Evolutionary conservation across 352 stramenopile genomes (phyloP), one percentile per base, ranked within the genome.

Genomic region (Phytophthora uliginosa): DNA sequence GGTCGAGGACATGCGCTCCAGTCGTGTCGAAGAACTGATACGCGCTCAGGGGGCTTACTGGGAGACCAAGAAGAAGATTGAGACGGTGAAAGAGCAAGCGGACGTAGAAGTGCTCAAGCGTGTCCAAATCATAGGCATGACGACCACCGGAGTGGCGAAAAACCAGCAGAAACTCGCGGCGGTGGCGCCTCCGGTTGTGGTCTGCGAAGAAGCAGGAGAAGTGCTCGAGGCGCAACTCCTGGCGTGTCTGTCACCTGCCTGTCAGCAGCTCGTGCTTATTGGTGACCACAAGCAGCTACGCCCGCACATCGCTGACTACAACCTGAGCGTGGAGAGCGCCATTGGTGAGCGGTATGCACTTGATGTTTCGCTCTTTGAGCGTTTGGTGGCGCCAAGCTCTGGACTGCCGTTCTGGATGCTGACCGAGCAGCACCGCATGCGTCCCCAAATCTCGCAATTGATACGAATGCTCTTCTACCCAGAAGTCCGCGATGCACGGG

Each of bases 161-260:
- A 84, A 92, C 55, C 81, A 84, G 34, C 72, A 91, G 28, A 79
- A 95, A 26, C 74, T 97, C 9, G 78, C 74, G 28, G 74, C 72
- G 10, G 79, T 94, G 58, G 73, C 71, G 8, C 76, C 89, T 15
- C 81, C 81, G 3, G 81, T 97, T n/a, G 80, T 98, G 1, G 84
- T 98, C 59, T 89, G 92, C 36, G 91, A 97, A 74, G 92, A 98
- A 80, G 92, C 92, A 22, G 91, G 86, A 17, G 92, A 98, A 74
- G 88, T 98, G 7, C 72, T 97, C 1, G 91, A 97, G 67, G 84
- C 82, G 10, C 84, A 92, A 55, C 59, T 92, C 7, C 73, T 92
- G 59, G 74, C 82, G 40, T 90, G 84, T 50, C 63, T 95, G 40
- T 81, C 79, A n/a, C 73, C 81, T 15, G 67, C 73, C 1, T 94